Base-by-base conservation (phyloP, 768 basidiomycete genomes). In the Boletus sensibilis region DNA sequence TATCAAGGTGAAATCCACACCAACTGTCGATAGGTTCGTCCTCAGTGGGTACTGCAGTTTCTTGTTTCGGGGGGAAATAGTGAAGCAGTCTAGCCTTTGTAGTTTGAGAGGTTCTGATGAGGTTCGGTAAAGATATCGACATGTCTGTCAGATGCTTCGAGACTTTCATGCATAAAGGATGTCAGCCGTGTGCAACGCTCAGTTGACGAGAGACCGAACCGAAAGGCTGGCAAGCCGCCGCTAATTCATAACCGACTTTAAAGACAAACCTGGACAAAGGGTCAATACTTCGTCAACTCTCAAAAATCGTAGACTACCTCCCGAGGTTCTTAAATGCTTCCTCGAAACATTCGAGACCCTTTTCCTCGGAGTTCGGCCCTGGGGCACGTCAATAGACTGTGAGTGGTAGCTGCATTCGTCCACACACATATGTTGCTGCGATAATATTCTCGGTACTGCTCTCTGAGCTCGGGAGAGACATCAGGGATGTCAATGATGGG, bases 1-100 rank as follows among this genome's bases (percentile, higher is more conserved):
- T 94, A 68, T 99, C 97, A 21, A 94, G 77, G 71, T 98, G 96
- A 64, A 94, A 94, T 18, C 96, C 96, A 74, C 96, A 98, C 84
- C 92, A 94, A 61, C 85, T 90, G 61, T 97, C 93, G 29, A 93
- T 74, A 2, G 85, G 77, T 46, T 86, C 87, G 59, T 87, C 82
- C 35, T 86, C 81, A 5, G 67, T 56, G 0, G 76, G 72, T 6
- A 64, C 59, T 20, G 69, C 59, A 20, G 60, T 64, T 44, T 74
- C 79, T 2, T 79, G 69, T 27, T 79, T 66, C 11, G 86, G 85
- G 16, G 96, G 90, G 65, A 94, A 99, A 72, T 99, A 99, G 68
- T 99, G 96, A n/a, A 99, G 77, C 13, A 99, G 81, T 33, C 97
- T 83, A 4, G 92, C 96, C 71, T 98, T 98, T 38, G 85, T 90